A percentile compares a stretch with the other conserved stretches of the same genome.
These are phyloP conservation scores for Hymenoscyphus infarciens DNA, from an alignment of 2,329 filamentous ascomycete species.

Conservation along the genomic window DNA sequence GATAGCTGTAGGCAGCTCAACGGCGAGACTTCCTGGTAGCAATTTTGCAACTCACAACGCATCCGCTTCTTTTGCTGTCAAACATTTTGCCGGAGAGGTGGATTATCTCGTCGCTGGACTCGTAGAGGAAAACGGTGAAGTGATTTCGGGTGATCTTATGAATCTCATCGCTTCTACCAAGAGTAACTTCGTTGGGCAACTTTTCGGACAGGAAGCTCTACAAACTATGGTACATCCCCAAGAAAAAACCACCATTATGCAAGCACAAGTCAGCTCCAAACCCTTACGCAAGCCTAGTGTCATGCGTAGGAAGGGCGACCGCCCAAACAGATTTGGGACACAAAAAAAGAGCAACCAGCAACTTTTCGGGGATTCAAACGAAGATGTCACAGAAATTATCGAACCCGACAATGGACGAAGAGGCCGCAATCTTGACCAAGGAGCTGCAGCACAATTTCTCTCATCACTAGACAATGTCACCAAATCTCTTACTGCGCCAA, in stretches of 20 bases:
- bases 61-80: conserved; percentile 79
- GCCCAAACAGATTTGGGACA: conserved; percentile 27
- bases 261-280: conserved; percentile 94
- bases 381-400: conserved; percentile 47
- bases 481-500: conserved; percentile 75
- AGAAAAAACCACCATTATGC: conserved; percentile 86
- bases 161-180: conserved; percentile 87
- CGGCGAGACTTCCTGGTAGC: conserved; percentile 75
- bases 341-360: conserved; percentile 35
- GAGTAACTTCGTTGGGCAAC: conserved; percentile 80
- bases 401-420: conserved; percentile 40
- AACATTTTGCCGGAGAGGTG: conserved; percentile 94
- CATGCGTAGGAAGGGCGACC: conserved; percentile 67
- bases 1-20: conserved; percentile 73
- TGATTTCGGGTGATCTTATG: conserved; percentile 93
- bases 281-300: conserved; percentile 90
- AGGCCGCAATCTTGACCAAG: conserved; percentile 60
- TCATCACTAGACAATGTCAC: conserved; percentile 86
- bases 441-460: conserved; percentile 89
- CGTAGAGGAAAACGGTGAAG: conserved; percentile 92
- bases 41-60: conserved; percentile 85
- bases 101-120: conserved; percentile 87
- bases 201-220: conserved; percentile 94
- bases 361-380: conserved; percentile 31
- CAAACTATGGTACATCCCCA: conserved; percentile 91